Percentiles rank a stretch among this genome's conserved stretches.
Conservation (phyloP, 768 basidiomycete genomes). For the Mycena albidolilacea region DNA sequence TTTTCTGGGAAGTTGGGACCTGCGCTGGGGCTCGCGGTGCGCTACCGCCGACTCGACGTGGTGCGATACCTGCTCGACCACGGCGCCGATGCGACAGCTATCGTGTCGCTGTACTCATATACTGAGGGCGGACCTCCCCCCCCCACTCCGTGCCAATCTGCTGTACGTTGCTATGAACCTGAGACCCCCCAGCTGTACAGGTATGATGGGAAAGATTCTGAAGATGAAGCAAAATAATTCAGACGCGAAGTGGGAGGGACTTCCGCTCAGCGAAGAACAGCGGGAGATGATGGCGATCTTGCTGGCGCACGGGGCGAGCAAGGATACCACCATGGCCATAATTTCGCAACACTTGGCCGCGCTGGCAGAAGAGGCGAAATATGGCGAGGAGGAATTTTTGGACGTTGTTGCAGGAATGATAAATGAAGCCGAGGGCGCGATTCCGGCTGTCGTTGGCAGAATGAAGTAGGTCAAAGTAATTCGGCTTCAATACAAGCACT, state of each 20-base stretch:
- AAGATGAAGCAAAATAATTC: too few species aligned
- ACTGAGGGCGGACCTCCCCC: background rate
- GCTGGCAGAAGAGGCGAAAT: slow-evolving; percentile 46
- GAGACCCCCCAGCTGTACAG: background rate
- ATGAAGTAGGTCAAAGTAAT: background rate
- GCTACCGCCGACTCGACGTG: background rate
- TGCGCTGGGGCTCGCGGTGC: slow-evolving; percentile 3
- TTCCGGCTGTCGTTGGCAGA: background rate
- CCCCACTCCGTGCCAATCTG: background rate
- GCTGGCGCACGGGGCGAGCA: slow-evolving; percentile 21
- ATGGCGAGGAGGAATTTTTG: slow-evolving; percentile 30
- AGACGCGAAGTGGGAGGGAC: slow-evolving; percentile 9
- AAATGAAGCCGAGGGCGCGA: slow-evolving; percentile 22
- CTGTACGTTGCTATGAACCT: slow-evolving; percentile 18
- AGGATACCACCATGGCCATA: slow-evolving; percentile 18
- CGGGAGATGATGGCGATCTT: slow-evolving; percentile 20
- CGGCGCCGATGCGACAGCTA: slow-evolving; percentile 11
- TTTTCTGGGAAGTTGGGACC: background rate
- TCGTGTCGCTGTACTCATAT: background rate
- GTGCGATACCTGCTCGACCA: slow-evolving; percentile 11
- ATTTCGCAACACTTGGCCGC: slow-evolving; percentile 51
- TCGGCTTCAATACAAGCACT: background rate
- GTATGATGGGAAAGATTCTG: too few species aligned
- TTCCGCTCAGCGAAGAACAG: slow-evolving; percentile 6
- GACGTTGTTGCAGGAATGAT: slow-evolving; percentile 16